These are phyloP conservation scores for Trichoderma atrobrunneum DNA, from an alignment of 2,329 filamentous ascomycete species.

Conservation along the genomic window DNA sequence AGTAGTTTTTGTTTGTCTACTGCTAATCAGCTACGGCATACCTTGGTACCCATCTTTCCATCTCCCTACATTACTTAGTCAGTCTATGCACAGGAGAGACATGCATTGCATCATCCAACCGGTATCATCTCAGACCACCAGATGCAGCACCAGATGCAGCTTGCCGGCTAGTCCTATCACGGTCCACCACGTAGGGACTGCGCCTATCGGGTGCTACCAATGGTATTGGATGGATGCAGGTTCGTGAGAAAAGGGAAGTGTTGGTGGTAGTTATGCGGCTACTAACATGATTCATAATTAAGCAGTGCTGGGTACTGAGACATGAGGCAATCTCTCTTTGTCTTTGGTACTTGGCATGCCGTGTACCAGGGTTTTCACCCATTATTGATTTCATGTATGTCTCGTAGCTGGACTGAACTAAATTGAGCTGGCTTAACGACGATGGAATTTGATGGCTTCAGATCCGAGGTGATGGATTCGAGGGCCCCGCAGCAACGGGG, in stretches of 20 bases:
- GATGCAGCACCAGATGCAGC: neutral
- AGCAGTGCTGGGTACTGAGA: neutral
- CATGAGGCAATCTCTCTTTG: neutral
- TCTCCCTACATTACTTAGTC: neutral
- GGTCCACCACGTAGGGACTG: slow-evolving; percentile 6
- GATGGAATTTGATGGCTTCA: neutral
- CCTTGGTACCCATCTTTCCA: neutral
- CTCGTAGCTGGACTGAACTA: neutral
- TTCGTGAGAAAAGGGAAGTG: neutral
- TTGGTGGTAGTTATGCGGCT: neutral
- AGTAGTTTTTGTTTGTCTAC: neutral
- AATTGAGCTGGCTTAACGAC: neutral
- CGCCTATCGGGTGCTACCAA: neutral
- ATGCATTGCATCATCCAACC: neutral
- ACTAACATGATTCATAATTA: neutral
- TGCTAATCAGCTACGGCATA: neutral
- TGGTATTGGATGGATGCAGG: neutral
- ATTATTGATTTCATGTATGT: neutral
- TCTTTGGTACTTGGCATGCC: neutral
- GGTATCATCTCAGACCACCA: neutral
- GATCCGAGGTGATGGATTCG: neutral
- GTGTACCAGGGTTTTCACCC: neutral
- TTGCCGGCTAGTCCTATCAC: slow-evolving; percentile 9
- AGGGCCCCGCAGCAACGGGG: neutral
- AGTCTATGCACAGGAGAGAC: neutral